Conservation (phyloP, 768 basidiomycete genomes). For the Phylloporus sp. region DNA sequence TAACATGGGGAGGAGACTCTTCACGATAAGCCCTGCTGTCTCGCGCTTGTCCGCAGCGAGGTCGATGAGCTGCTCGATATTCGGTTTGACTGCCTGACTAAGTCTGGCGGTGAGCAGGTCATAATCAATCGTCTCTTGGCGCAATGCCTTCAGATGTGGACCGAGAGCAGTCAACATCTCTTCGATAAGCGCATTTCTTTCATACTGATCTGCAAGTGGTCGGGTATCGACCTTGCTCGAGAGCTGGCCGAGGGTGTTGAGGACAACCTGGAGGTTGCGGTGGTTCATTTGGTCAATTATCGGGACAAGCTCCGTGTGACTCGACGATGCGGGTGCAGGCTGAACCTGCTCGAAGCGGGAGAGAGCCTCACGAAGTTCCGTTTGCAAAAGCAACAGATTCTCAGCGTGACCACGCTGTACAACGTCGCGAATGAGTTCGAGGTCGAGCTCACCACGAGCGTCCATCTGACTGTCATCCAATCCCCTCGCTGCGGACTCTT, state of each 20-base stretch:
- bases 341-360: constrained; percentile 37
- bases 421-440: constrained; percentile 66
- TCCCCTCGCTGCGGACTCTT: constrained; percentile 53
- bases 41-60: constrained; percentile 85
- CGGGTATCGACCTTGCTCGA: constrained; percentile 32
- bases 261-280: constrained; percentile 54
- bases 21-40: constrained; percentile 76
- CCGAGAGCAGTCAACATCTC: constrained; percentile 53
- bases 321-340: constrained; percentile 8
- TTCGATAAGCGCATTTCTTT: constrained; percentile 55
- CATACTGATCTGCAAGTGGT: constrained; percentile 37
- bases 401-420: constrained; percentile 66
- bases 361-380: constrained; percentile 51
- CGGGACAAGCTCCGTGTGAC: constrained; percentile 34
- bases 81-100: constrained; percentile 82
- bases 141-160: constrained; percentile 58
- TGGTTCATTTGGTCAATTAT: constrained; percentile 55
- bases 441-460: constrained; percentile 72
- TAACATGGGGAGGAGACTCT: constrained; percentile 63
- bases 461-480: constrained; percentile 62
- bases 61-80: constrained; percentile 85
- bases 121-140: constrained; percentile 69
- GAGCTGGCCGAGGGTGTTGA: constrained; percentile 52
- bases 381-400: constrained; percentile 50
- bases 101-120: constrained; percentile 70